Percentiles rank a stretch among this genome's conserved stretches.
phyloP scores from a whole-genome alignment of 768 basidiomycete genomes.

The Leccinum uliginosum region DNA sequence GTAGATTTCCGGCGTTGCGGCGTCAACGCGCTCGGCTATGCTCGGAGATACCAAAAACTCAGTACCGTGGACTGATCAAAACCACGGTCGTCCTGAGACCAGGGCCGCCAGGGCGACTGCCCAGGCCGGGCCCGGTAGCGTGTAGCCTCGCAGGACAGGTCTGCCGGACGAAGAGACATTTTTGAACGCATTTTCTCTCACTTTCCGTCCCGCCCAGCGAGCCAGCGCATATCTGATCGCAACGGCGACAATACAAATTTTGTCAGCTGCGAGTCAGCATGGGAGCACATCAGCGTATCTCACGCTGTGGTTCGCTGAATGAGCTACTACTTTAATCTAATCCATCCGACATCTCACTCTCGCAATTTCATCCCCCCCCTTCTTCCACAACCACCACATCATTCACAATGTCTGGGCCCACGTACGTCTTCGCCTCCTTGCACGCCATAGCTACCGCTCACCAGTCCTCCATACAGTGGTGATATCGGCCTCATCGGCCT shows the following conservation, averaged over 20 bases:
- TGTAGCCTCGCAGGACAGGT: constrained; percentile 3
- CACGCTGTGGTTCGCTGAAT: constrained; percentile 16
- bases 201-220: background rate
- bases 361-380: constrained; percentile 14
- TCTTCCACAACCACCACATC: constrained; percentile 31
- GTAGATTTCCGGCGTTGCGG: background rate
- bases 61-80: background rate
- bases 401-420: constrained; percentile 41
- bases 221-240: background rate
- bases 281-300: constrained; percentile 15
- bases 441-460: constrained; percentile 15
- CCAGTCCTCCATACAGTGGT: constrained; percentile 50
- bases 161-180: background rate
- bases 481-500: constrained; percentile 98
- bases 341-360: constrained; percentile 26
- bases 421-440: constrained; percentile 38
- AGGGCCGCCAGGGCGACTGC: background rate
- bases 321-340: constrained; percentile 20
- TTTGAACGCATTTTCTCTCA: constrained; percentile 11
- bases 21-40: constrained; percentile 1
- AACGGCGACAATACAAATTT: background rate
- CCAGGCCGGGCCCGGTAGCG: background rate
- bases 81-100: background rate
- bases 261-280: constrained; percentile 10
- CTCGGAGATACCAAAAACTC: constrained; percentile 9